Base-by-base conservation (phyloP, 495 filamentous ascomycete species). In the Penicillium lagena region DNA sequence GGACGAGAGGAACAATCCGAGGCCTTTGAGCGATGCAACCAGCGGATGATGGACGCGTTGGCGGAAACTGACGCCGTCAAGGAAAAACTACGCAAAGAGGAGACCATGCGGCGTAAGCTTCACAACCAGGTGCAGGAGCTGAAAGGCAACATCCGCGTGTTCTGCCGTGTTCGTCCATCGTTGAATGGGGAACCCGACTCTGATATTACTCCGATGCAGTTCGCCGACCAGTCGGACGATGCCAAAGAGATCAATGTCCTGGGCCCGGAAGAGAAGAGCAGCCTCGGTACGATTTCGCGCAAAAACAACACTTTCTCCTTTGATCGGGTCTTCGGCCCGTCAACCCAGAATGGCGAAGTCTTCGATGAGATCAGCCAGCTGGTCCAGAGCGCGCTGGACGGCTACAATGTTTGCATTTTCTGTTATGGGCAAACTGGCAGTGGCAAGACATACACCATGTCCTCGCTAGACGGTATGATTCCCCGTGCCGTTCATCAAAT, bases 321-420 rank as follows among this genome's bases (percentile, higher is more conserved):
- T 59, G 93, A 99, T 58, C 85, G 90, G 7, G 91, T 97, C 0
- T 99, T 99, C 62, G 79, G 80, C 1, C 90, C 90, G 0, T 55
- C 64, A 1, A 76, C 82, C 7, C 76, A 82, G 53, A 99, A 99
- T 58, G 74, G 76, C 17, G 85, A 95, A 45, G 82, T 99, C 7
- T 99, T 97, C 60, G 90, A 89, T 45, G 93, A 96, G 58, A 97
- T 97, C 67, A 93, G 87, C 46, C 94, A 99, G 55, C 79, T 99
- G 15, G 90, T 99, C 10, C 93, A 99, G 68, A 90, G 85, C 50
- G 94, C 94, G 1, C 73, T 99, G 37, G 93, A 99, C 60, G 93
- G 93, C 12, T 97, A 96, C 66, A 99, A 99, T 58, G 93, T 99
- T 30, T 96, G 91, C 65, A 97, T 99, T 50, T 96, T 99, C 70